phyloP scores from a whole-genome alignment of 768 basidiomycete genomes.

The Dentipellis fragilis region DNA sequence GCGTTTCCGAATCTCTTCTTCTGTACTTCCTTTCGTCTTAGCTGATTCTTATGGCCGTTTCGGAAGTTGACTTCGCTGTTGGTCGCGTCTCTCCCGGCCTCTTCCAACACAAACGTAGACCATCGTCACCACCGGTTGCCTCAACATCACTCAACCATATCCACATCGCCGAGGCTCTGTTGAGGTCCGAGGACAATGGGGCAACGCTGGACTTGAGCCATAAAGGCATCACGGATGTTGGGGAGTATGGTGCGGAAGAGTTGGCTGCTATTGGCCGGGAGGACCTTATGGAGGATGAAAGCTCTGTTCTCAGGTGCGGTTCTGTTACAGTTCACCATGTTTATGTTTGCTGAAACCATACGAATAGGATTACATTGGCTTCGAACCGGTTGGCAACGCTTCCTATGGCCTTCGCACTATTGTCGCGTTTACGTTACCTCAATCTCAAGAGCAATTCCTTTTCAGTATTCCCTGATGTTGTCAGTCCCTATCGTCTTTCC shows the following conservation, averaged over 20 bases:
- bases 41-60: slow-evolving; percentile 1
- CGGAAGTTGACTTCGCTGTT: slow-evolving; percentile 2
- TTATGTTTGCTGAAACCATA: background rate
- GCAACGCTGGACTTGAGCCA: slow-evolving; percentile 80
- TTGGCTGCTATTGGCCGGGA: slow-evolving; percentile 53
- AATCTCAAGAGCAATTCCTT: slow-evolving; percentile 84
- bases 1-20: background rate
- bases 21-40: slow-evolving; percentile 1
- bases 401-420: slow-evolving; percentile 61
- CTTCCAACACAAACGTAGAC: slow-evolving; percentile 7
- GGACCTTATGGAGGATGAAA: slow-evolving; percentile 35
- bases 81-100: slow-evolving; percentile 1
- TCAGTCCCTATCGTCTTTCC: slow-evolving; percentile 31
- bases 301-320: slow-evolving; percentile 51
- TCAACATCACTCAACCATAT: slow-evolving; percentile 38
- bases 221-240: slow-evolving; percentile 67
- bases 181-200: slow-evolving; percentile 64
- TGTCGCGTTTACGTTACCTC: slow-evolving; percentile 73
- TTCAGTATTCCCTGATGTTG: slow-evolving; percentile 76
- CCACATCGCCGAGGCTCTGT: slow-evolving; percentile 58
- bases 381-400: slow-evolving; percentile 75
- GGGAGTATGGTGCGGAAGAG: slow-evolving; percentile 63
- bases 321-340: slow-evolving; percentile 3
- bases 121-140: slow-evolving; percentile 16
- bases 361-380: slow-evolving; percentile 69